Base-by-base conservation (phyloP, 352 stramenopile genomes). In the Saprolegnia diclina region DNA sequence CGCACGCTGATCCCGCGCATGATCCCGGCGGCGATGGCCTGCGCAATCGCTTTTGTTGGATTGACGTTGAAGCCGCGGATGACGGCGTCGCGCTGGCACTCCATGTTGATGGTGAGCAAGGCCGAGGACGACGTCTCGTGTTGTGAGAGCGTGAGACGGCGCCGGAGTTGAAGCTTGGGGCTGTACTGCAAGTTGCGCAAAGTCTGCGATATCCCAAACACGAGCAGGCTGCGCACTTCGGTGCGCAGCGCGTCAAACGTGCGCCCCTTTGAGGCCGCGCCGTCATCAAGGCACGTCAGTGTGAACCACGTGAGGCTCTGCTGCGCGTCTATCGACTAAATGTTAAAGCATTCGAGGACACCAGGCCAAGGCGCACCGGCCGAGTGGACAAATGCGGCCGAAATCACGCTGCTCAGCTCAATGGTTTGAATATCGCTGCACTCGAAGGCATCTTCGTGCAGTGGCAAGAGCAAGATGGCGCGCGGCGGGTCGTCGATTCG, bases 41-140 rank as follows among this genome's bases (percentile, higher is more conserved):
- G n/a, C 4, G 50, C 44, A 22, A 69, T 69, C 13, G 42, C 63
- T 29, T 48, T 57, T 4, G 22, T 54, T 6, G 63, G 63, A 14
- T 61, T 59, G 14, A 69, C 50, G 22, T 69, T 69, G 63, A 69
- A 69, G 35, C 38, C 29, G 29, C 63, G 63, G 7, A 69, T 69
- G 16, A 40, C 63, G n/a, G 63, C 42, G 21, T 69, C 48, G n/a
- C 53, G 16, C 21, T 61, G 63, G 19, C 57, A 21, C 7, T 52
- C 21, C 57, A 65, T 52, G 21, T 69, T 37, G n/a, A 62, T 7
- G 0, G 42, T n/a, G 32, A 52, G 35, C 19, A 66, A 16, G 10
- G 59, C 21, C 21, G 19, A 14, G 18, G 59, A 66, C 32, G 59
- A 66, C 26, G 59, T 19, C 11, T n/a, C 24, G 16, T 26, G 24